Percentiles rank a stretch among this genome's conserved stretches.
phyloP scores from a whole-genome alignment of 73 alveolate genomes.

The Loxodes magnus region DNA sequence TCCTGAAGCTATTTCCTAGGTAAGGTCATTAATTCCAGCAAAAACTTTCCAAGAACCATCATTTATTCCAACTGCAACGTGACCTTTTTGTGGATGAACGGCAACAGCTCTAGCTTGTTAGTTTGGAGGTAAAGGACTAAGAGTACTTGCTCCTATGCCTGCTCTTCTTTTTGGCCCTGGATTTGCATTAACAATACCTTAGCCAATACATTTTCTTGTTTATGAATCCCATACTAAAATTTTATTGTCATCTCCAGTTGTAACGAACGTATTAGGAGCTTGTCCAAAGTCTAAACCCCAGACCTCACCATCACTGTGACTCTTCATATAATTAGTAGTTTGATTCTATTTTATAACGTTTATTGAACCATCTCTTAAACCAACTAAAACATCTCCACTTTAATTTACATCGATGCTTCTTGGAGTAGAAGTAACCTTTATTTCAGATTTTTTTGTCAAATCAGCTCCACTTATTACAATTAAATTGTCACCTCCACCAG shows the following conservation, averaged over 20 bases:
- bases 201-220: conserved; percentile 23
- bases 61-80: conserved; percentile 72
- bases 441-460: conserved; percentile 15
- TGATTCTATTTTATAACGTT: conserved; percentile 36
- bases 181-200: conserved; percentile 32
- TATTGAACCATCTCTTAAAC: conserved; percentile 81
- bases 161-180: conserved; percentile 24
- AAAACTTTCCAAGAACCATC: conserved; percentile 63
- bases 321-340: conserved; percentile 35
- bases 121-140: conserved; percentile 37
- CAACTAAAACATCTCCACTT: conserved; percentile 68
- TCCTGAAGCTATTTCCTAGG: conserved; percentile 29
- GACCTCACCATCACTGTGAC: conserved; percentile 80
- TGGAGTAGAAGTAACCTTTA: conserved; percentile 26
- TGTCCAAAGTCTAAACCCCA: conserved; percentile 68
- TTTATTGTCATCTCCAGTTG: conserved; percentile 86
- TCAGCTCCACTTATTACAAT: conserved; percentile 16
- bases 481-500: conserved; percentile 58
- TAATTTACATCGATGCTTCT: conserved; percentile 72
- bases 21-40: conserved; percentile 15
- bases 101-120: conserved; percentile 64
- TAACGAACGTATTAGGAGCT: conserved; percentile 39
- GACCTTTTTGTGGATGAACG: conserved; percentile 52
- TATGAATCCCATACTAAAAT: conserved; percentile 32
- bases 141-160: conserved; percentile 51